Base-by-base conservation (phyloP, 1,284 basidiomycete species). In the Tremellales sp. region DNA sequence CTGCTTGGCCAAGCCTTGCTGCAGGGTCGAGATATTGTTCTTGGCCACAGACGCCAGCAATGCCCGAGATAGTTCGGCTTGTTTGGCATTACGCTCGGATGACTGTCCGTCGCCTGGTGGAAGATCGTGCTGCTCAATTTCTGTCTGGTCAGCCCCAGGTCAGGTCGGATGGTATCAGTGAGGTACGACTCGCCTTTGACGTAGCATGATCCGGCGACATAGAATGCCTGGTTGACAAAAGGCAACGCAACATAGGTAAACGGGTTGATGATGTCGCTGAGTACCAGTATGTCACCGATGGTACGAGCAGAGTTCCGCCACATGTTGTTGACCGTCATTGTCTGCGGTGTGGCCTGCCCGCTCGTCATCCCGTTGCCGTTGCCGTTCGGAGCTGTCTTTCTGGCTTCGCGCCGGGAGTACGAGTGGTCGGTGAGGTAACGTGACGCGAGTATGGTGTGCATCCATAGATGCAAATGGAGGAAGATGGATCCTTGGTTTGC, bases 381-480 rank as follows among this genome's bases (percentile, higher is more conserved):
- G 17, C 23, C 21, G 23, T 40, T 40, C 13, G 15, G 15, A 36
- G 6, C 19, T 15, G 6, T 36, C 13, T 36, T 36, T 15, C 33
- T 36, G 13, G 15, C n/a, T n/a, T n/a, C 33, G 19, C 48, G 45
- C 4, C 58, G 48, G 2, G 45, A 26, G 21, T 45, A 43, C 35
- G 54, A 45, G 1, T 53, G 42, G 21, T 53, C 54, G 15, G 52
- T 58, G 23, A 55, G 43, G 36, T 52, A 55, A 2, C 45, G 47
- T 3, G 54, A 57, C 17, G 54, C 51, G 21, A 62, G 54, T 29
- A 66, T 61, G 3, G 60, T 61, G 44, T 64, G 62, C 56, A 61
- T 62, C 62, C 62, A 66, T n/a, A 66, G 48, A 51, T 66, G 64
- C 0, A 66, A 36, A 40, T 60, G 57, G 10, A 66, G 48, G 45